Percentiles rank a stretch among this genome's conserved stretches.
These are phyloP conservation scores for Gossypium turneri DNA, from an alignment of 345 rosid species.

Conservation along the genomic window DNA sequence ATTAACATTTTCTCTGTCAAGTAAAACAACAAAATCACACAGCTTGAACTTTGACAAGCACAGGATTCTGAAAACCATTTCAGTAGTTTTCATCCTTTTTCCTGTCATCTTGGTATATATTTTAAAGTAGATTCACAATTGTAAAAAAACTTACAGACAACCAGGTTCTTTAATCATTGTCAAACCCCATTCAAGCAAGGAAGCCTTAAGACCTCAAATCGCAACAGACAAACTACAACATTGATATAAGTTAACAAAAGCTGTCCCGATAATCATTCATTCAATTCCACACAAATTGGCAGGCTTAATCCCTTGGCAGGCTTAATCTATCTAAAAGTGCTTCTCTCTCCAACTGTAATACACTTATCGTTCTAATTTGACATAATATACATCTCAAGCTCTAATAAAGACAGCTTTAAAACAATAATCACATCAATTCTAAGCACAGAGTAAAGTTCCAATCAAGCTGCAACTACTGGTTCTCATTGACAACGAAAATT, in stretches of 20 bases:
- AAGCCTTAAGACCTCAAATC: neutral
- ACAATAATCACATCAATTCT: slow-evolving; percentile 3
- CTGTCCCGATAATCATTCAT: neutral
- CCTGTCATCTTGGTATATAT: neutral
- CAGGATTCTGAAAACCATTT: slow-evolving; percentile 1
- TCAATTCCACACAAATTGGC: neutral
- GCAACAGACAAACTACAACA: neutral
- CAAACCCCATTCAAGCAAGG: neutral
- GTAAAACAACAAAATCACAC: neutral
- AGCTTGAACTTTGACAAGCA: neutral
- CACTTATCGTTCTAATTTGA: neutral
- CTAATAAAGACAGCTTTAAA: neutral
- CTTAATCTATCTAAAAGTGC: neutral
- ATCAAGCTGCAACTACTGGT: neutral
- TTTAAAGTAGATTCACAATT: neutral
- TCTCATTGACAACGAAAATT: neutral
- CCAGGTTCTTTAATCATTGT: neutral
- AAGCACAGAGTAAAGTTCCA: neutral
- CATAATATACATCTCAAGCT: neutral
- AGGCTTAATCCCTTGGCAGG: neutral
- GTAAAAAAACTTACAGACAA: neutral
- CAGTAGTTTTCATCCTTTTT: neutral
- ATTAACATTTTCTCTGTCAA: neutral
- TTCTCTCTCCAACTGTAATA: neutral
- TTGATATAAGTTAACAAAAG: neutral